Evolutionary conservation across 2,329 filamentous ascomycete species (phyloP).

Genomic region (Ophiosphaerella narmari): DNA sequence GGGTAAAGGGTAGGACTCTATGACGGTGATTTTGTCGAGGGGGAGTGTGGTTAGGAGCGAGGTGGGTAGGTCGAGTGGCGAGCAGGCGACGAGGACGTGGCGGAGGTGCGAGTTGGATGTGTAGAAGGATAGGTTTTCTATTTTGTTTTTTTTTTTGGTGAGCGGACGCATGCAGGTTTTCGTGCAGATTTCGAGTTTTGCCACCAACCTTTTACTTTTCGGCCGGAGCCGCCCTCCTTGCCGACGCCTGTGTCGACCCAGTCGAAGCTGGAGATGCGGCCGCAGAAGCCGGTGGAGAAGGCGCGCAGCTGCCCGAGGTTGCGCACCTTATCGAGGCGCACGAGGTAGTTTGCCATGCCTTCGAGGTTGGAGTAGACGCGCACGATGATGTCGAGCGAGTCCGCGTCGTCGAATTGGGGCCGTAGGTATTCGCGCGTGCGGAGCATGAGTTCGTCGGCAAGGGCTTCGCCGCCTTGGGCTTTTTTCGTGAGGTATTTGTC

Average conservation of each 20-base stretch:
- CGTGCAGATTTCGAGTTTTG: too few relatives aligned
- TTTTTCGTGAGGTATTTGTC: conserved; percentile 44
- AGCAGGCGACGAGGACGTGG: conserved; percentile 42
- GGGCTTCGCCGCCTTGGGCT: conserved; percentile 40
- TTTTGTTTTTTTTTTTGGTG: not conserved
- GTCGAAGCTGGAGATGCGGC: conserved; percentile 44
- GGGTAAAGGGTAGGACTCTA: conserved; percentile 39
- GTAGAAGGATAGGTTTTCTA: conserved; percentile 44
- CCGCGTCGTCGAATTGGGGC: conserved; percentile 41
- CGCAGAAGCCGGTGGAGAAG: conserved; percentile 43
- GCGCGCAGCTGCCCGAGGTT: conserved; percentile 43
- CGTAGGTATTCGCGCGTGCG: conserved; percentile 42
- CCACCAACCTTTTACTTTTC: conserved; percentile 40
- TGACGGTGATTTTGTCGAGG: conserved; percentile 38
- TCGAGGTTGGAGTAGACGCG: conserved; percentile 44
- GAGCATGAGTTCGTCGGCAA: conserved; percentile 43
- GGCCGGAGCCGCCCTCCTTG: conserved; percentile 40
- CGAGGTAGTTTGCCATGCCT: conserved; percentile 43
- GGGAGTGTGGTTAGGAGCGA: conserved; percentile 40
- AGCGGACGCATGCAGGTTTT: too few relatives aligned
- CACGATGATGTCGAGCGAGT: conserved; percentile 41
- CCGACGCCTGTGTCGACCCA: conserved; percentile 44
- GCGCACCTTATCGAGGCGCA: conserved; percentile 40
- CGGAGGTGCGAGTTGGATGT: conserved; percentile 41
- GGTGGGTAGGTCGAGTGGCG: conserved; percentile 35